A percentile compares a stretch with the other conserved stretches of the same genome.
Conservation (phyloP, 2,329 filamentous ascomycete genomes). For the Capronia americana region DNA sequence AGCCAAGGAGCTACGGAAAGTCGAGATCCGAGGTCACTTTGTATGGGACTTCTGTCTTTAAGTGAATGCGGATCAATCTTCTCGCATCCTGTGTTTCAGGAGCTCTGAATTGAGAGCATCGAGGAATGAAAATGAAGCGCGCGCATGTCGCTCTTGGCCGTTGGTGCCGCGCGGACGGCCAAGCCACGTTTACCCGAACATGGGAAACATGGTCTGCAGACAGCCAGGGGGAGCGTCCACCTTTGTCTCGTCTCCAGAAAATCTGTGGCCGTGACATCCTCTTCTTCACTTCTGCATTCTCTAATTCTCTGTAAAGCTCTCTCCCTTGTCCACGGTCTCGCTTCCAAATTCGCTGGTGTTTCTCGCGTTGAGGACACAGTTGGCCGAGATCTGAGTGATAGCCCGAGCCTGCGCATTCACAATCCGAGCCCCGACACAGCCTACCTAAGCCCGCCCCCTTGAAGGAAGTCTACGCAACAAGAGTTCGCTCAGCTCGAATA, state of each 20-base stretch:
- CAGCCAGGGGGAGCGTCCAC: conserved; percentile 13
- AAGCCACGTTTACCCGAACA: conserved; percentile 16
- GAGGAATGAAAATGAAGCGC: background rate
- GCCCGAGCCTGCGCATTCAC: background rate
- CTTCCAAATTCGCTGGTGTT: background rate
- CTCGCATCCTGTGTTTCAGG: conserved; percentile 32
- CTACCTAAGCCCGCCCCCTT: background rate
- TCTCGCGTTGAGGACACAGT: background rate
- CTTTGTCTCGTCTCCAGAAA: conserved; percentile 1
- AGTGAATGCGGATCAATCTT: conserved; percentile 13
- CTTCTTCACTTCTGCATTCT: conserved; percentile 1
- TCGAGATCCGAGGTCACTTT: conserved; percentile 21
- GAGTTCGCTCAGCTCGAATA: background rate
- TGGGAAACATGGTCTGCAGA: conserved; percentile 4
- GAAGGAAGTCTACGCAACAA: background rate
- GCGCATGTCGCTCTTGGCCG: conserved; percentile 1
- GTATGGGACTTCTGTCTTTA: conserved; percentile 12
- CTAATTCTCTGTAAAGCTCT: background rate
- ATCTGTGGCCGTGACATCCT: background rate
- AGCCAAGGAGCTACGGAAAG: conserved; percentile 25
- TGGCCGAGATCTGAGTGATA: background rate
- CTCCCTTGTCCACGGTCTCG: background rate
- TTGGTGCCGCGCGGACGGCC: conserved; percentile 19
- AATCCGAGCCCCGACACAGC: background rate
- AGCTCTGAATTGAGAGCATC: background rate